phyloP scores from a whole-genome alignment of 1,284 basidiomycete species.

The Pseudozyma tsukubaensis region DNA sequence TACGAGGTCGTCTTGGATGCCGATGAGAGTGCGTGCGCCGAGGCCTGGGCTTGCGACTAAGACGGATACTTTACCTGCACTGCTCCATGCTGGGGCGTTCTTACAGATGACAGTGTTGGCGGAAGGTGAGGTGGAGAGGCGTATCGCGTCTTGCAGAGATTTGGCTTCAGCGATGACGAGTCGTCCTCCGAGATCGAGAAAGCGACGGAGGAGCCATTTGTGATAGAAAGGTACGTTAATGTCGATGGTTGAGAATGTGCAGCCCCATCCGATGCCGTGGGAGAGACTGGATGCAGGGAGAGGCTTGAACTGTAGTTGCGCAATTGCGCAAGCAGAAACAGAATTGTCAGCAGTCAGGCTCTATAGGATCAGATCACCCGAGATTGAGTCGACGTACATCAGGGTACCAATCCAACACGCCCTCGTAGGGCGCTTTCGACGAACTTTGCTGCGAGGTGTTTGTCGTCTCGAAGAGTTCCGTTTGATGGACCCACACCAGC shows the following conservation, averaged over 20 bases:
- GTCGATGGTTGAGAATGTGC: conserved; percentile 53
- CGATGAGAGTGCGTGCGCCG: conserved; percentile 43
- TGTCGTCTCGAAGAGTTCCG: conserved; percentile 40
- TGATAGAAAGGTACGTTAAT: conserved; percentile 61
- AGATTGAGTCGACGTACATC: conserved; percentile 29
- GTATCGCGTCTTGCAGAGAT: conserved; percentile 17
- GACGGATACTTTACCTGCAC: conserved; percentile 5
- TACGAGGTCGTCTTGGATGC: conserved; percentile 35
- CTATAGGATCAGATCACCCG: not conserved
- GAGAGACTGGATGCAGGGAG: conserved; percentile 22
- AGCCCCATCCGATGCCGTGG: conserved; percentile 27
- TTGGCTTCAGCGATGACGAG: conserved; percentile 24
- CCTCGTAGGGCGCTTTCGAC: conserved; percentile 21
- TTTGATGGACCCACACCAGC: conserved; percentile 60
- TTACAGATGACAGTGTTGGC: not conserved
- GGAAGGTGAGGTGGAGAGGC: conserved; percentile 1
- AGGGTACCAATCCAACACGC: conserved; percentile 57
- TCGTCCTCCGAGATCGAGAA: conserved; percentile 50
- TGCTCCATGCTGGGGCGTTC: not conserved
- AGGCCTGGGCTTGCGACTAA: conserved; percentile 54
- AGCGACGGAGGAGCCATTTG: conserved; percentile 35
- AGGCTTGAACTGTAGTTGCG: conserved; percentile 22
- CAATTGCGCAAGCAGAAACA: too few relatives aligned
- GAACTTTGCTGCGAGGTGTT: not conserved
- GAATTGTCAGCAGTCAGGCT: not conserved